Conservation (phyloP, 2,329 filamentous ascomycete species). For the Venturiaceae sp. region DNA sequence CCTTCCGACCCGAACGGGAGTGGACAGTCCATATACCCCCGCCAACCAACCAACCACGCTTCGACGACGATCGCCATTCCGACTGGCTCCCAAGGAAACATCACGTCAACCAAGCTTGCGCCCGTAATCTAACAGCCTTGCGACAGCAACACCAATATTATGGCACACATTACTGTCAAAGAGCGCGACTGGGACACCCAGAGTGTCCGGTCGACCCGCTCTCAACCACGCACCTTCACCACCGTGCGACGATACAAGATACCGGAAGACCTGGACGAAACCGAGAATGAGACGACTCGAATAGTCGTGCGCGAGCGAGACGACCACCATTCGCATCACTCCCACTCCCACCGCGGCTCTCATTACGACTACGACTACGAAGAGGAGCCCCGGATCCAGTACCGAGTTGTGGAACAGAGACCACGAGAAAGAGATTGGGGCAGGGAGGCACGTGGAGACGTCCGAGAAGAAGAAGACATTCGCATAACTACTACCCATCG, state of each 20-base stretch:
- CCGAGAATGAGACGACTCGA: slow-evolving; percentile 37
- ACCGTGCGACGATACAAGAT: slow-evolving; percentile 52
- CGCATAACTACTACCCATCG: neutral
- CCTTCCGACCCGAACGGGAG: too few relatives aligned
- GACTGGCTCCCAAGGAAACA: too few relatives aligned
- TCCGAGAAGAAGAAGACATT: slow-evolving; percentile 3
- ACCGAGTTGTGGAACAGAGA: slow-evolving; percentile 25
- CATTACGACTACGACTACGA: neutral
- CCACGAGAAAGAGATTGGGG: neutral
- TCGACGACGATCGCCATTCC: too few relatives aligned
- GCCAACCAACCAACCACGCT: too few relatives aligned
- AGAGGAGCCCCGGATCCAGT: slow-evolving; percentile 12
- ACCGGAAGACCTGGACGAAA: slow-evolving; percentile 30
- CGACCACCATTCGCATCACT: neutral
- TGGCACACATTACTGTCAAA: slow-evolving; percentile 5
- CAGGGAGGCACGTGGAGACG: neutral
- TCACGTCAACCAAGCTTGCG: too few relatives aligned
- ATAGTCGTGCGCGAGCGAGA: slow-evolving; percentile 27
- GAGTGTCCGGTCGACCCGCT: slow-evolving; percentile 21
- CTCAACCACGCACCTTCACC: slow-evolving; percentile 35
- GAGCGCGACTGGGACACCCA: slow-evolving; percentile 30
- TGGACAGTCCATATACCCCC: too few relatives aligned
- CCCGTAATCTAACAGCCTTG: too few relatives aligned
- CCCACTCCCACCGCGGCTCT: neutral
- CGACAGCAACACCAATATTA: neutral